These are phyloP conservation scores for Neonectria neomacrospora DNA, from an alignment of 2,329 filamentous ascomycete genomes.

Conservation along the genomic window DNA sequence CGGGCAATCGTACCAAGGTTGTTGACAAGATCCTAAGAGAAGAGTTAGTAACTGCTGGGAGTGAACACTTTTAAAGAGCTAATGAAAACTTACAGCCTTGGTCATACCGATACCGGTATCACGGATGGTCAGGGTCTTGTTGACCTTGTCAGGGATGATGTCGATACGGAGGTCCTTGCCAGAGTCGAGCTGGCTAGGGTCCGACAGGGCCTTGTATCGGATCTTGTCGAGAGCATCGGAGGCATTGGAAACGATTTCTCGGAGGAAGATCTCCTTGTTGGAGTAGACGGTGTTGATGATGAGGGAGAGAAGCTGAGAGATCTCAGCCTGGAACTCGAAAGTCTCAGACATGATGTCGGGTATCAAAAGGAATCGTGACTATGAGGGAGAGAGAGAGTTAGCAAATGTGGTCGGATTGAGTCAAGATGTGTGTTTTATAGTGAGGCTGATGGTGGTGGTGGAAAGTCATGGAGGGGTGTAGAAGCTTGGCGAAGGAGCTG, in stretches of 20 bases:
- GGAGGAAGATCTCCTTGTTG: conserved; percentile 99
- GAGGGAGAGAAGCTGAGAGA: conserved; percentile 98
- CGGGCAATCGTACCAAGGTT: conserved; percentile 99
- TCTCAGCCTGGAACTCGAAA: conserved; percentile 99
- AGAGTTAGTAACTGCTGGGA: conserved; percentile 15
- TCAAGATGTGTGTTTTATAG: conserved; percentile 9
- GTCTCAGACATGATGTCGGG: conserved; percentile 87
- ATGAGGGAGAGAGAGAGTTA: conserved; percentile 30
- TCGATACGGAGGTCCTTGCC: conserved; percentile 99
- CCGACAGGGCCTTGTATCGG: conserved; percentile 96
- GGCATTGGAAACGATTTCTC: conserved; percentile 98
- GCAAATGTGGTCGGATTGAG: conserved; percentile 26
- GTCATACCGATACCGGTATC: conserved; percentile 99
- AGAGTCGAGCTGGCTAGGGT: conserved; percentile 95
- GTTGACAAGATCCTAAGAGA: conserved; percentile 89
- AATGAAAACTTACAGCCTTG: conserved; percentile 85
- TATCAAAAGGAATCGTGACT: conserved; percentile 52
- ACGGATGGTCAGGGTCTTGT: conserved; percentile 96
- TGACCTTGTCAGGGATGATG: conserved; percentile 97
- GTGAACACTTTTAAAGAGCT: background rate
- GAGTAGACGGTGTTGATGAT: conserved; percentile 99
- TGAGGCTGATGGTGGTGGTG: conserved; percentile 20
- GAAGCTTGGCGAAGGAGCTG: conserved; percentile 29
- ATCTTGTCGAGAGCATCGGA: conserved; percentile 99
- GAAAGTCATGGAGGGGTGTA: conserved; percentile 34